Evolutionary conservation across 1,284 basidiomycete species (phyloP).

Genomic region (Cryptococcus neoformans): DNA sequence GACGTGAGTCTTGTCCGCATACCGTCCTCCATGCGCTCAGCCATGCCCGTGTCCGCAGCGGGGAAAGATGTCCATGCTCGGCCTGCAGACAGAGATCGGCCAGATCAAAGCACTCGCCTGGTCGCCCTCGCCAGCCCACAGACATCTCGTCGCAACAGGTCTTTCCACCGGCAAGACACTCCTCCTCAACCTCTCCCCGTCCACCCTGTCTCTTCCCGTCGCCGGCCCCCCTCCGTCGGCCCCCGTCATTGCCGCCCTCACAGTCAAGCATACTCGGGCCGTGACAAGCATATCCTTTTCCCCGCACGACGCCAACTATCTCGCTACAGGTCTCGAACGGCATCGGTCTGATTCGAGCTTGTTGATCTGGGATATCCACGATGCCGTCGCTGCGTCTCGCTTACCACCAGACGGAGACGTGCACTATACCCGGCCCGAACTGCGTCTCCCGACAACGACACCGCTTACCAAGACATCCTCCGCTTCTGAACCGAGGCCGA

Average conservation of each 20-base stretch:
- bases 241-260: constrained; percentile 24
- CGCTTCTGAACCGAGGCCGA: constrained; percentile 28
- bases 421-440: constrained; percentile 16
- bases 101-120: constrained; percentile 41
- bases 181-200: constrained; percentile 33
- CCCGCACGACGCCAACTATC: constrained; percentile 34
- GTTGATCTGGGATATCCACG: constrained; percentile 46
- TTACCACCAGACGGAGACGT: constrained; percentile 17
- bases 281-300: constrained; percentile 44
- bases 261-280: constrained; percentile 39
- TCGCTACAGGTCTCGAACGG: constrained; percentile 44
- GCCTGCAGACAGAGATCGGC: constrained; percentile 42
- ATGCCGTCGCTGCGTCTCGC: constrained; percentile 20
- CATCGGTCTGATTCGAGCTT: constrained; percentile 46
- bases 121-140: constrained; percentile 37
- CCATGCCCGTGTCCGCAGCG: constrained; percentile 10
- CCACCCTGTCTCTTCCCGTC: constrained; percentile 28
- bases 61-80: constrained; percentile 38
- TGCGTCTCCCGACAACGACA: constrained; percentile 1
- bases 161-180: constrained; percentile 36
- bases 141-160: constrained; percentile 35
- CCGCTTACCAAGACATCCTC: constrained; percentile 3
- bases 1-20: constrained; percentile 20
- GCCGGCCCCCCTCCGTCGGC: constrained; percentile 3
- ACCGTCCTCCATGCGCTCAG: neutral